Percentiles rank a stretch among this genome's conserved stretches.
Evolutionary conservation across 2,329 filamentous ascomycete species (phyloP).

Genomic region (Fusarium anthophilum): DNA sequence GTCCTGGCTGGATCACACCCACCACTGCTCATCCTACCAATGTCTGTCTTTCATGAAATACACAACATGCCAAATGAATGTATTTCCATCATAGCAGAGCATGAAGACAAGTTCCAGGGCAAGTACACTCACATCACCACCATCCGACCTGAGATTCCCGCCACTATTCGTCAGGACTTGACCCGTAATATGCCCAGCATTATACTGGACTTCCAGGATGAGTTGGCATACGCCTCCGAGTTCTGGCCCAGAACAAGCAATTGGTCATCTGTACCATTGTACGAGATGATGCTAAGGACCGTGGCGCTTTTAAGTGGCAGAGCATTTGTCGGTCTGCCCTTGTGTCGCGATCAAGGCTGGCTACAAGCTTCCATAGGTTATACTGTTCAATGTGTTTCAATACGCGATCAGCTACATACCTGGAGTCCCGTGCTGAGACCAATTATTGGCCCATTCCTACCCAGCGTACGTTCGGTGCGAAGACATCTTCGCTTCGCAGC

Average conservation of each 20-base stretch:
- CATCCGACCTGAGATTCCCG: neutral
- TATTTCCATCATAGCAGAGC: neutral
- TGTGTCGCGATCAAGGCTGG: neutral
- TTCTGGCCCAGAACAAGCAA: rapidly evolving
- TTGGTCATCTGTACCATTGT: rapidly evolving
- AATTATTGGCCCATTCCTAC: neutral
- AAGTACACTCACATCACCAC: neutral
- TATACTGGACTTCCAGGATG: neutral
- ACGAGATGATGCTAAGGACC: neutral
- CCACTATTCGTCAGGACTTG: neutral
- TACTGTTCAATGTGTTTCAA: neutral
- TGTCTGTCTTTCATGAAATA: neutral
- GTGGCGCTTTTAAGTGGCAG: neutral
- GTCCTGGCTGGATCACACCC: neutral
- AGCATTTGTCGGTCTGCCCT: neutral
- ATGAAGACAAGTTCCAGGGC: neutral
- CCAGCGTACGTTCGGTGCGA: neutral
- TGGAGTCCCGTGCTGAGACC: neutral
- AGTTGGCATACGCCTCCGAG: neutral
- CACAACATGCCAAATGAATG: neutral
- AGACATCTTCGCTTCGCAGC: neutral
- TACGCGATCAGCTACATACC: neutral
- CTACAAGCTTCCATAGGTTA: neutral
- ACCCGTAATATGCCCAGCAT: neutral
- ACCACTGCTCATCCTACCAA: neutral